Evolutionary conservation across 2,329 filamentous ascomycete genomes (phyloP).

Genomic region (Ceratocystis ficicola): DNA sequence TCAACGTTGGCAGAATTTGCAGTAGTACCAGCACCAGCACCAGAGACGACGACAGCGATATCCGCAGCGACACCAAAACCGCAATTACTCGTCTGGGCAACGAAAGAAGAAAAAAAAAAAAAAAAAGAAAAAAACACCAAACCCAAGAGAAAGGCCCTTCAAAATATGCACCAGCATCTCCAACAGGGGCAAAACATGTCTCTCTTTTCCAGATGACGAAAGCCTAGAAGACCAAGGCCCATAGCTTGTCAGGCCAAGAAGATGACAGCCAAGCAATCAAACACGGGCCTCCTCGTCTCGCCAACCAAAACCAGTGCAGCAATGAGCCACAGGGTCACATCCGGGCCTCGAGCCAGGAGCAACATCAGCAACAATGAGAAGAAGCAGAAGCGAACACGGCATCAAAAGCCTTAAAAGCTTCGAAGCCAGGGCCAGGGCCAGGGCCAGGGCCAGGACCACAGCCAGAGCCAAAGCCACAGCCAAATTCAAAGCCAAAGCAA

Average conservation of each 20-base stretch:
- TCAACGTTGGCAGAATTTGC: background rate
- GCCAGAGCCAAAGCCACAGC: slow-evolving; percentile 6
- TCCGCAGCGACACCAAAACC: background rate
- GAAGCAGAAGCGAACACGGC: background rate
- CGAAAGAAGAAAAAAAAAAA: background rate
- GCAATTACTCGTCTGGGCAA: background rate
- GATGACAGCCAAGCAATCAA: slow-evolving; percentile 14
- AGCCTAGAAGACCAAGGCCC: slow-evolving; percentile 4
- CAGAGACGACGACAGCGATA: background rate
- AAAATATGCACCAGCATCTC: background rate
- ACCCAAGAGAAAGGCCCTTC: background rate
- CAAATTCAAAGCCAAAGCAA: slow-evolving; percentile 10
- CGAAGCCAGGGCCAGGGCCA: slow-evolving; percentile 12
- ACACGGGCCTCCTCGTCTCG: slow-evolving; percentile 21
- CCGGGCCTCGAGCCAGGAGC: slow-evolving; percentile 19
- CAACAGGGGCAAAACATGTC: slow-evolving; percentile 13
- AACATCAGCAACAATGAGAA: background rate
- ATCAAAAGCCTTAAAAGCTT: background rate
- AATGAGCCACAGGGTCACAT: slow-evolving; percentile 14
- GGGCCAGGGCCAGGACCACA: background rate
- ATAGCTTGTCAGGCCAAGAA: slow-evolving; percentile 13
- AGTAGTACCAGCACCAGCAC: background rate
- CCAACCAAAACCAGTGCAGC: slow-evolving; percentile 16
- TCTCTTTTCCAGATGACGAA: slow-evolving; percentile 9
- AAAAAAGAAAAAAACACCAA: no score